A percentile compares a stretch with the other conserved stretches of the same genome.
Conservation (phyloP, 345 rosid genomes). For the Erodium maritimum region DNA sequence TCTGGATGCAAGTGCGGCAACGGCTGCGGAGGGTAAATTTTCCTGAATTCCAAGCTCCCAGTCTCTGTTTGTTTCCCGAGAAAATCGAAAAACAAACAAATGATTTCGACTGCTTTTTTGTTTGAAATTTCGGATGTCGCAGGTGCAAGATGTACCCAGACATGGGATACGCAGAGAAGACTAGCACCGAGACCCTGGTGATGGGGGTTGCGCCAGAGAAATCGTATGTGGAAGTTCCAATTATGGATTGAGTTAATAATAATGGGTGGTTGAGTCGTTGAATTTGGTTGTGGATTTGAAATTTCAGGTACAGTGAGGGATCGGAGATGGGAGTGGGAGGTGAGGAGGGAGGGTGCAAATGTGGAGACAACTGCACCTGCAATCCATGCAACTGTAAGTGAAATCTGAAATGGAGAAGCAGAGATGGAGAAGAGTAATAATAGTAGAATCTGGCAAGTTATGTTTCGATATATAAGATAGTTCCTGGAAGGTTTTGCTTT, state of each 20-base stretch:
- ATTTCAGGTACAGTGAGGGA: slow-evolving; percentile 38
- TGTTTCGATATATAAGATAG: too few species aligned
- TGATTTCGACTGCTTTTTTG: background rate
- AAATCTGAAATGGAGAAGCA: too few species aligned
- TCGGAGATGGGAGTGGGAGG: slow-evolving; percentile 35
- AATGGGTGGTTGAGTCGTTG: background rate
- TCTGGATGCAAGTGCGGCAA: slow-evolving; percentile 47
- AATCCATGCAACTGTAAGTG: too few species aligned
- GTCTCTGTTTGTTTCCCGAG: background rate
- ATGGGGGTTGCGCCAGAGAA: slow-evolving; percentile 43
- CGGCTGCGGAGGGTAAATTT: slow-evolving; percentile 42
- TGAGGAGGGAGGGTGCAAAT: slow-evolving; percentile 63
- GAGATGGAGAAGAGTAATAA: background rate
- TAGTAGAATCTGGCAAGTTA: background rate
- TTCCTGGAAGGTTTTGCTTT: too few species aligned
- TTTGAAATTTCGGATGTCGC: slow-evolving; percentile 3
- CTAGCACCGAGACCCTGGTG: slow-evolving; percentile 36
- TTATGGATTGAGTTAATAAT: background rate
- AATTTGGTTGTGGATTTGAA: too few species aligned
- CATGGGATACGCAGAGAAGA: slow-evolving; percentile 46
- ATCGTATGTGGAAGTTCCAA: slow-evolving; percentile 6
- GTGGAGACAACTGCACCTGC: too few species aligned
- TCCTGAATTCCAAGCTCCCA: background rate
- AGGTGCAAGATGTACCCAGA: slow-evolving; percentile 81
- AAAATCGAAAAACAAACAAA: too few species aligned